Conservation (phyloP, 192 early-diverging fungal genomes). For the Entomortierella lignicola region DNA sequence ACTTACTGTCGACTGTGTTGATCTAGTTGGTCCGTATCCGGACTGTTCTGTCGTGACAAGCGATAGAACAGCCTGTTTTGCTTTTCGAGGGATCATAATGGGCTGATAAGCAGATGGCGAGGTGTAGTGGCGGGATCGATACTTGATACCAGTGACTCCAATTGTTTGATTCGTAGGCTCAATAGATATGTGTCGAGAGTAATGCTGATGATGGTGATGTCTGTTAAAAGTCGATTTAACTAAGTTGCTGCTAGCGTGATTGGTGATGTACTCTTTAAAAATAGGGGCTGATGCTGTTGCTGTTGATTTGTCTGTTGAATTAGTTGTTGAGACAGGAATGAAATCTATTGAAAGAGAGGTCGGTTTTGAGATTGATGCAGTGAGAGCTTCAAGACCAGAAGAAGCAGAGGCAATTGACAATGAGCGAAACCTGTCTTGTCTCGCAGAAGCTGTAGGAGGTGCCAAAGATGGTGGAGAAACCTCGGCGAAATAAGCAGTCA, state of each 20-base stretch:
- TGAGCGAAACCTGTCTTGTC: constrained; percentile 36
- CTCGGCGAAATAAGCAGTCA: constrained; percentile 50
- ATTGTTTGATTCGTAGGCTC: constrained; percentile 7
- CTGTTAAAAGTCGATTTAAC: neutral
- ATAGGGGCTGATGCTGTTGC: constrained; percentile 3
- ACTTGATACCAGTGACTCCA: constrained; percentile 9
- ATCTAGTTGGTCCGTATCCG: constrained; percentile 33
- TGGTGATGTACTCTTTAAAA: neutral
- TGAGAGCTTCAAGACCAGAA: neutral
- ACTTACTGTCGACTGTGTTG: constrained; percentile 33
- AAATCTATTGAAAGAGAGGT: neutral
- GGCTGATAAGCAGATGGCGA: constrained; percentile 33
- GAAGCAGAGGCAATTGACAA: constrained; percentile 7
- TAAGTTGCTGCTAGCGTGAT: neutral
- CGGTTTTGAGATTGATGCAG: neutral
- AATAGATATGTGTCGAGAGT: constrained; percentile 22
- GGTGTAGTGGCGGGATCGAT: constrained; percentile 30
- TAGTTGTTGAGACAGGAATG: neutral
- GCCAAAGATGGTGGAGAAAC: neutral
- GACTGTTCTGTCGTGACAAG: constrained; percentile 49
- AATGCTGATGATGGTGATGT: constrained; percentile 25
- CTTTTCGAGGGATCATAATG: constrained; percentile 40
- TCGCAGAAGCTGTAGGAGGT: constrained; percentile 1
- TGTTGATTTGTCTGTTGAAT: neutral
- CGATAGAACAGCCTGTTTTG: constrained; percentile 21